These are phyloP conservation scores for Rehmannia glutinosa DNA, from an alignment of 257 asterid species.

Conservation along the genomic window DNA sequence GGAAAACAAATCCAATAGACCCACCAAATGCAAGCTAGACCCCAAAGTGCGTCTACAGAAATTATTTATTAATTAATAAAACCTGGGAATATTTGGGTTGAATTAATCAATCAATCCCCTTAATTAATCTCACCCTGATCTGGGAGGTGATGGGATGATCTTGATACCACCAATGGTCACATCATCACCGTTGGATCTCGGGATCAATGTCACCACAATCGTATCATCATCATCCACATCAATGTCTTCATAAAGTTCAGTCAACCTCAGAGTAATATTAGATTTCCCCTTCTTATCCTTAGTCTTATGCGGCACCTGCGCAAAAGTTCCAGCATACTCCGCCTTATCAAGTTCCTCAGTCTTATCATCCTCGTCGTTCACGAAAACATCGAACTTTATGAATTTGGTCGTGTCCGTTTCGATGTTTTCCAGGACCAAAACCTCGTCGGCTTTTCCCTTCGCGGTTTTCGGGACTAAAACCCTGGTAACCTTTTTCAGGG, in stretches of 20 bases:
- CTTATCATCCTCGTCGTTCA: conserved; percentile 46
- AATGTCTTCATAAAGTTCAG: conserved; percentile 32
- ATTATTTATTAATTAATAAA: too few species aligned
- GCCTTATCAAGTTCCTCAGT: conserved; percentile 35
- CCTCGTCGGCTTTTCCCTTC: conserved; percentile 34
- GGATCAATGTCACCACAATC: conserved; percentile 34
- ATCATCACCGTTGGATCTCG: conserved; percentile 25
- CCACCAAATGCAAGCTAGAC: too few species aligned
- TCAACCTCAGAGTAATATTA: conserved; percentile 18
- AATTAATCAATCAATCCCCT: neutral
- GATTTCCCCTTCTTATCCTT: conserved; percentile 17
- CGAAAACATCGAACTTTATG: conserved; percentile 42
- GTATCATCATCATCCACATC: conserved; percentile 32
- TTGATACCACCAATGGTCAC: conserved; percentile 51
- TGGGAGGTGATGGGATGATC: conserved; percentile 26
- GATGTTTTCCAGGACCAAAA: conserved; percentile 27
- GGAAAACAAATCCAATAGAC: too few species aligned
- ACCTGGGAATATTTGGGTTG: too few species aligned
- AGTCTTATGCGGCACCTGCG: conserved; percentile 48
- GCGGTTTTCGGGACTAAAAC: conserved; percentile 31
- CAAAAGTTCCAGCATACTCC: conserved; percentile 45
- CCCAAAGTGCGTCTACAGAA: too few species aligned
- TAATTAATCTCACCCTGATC: neutral
- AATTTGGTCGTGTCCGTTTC: conserved; percentile 23
- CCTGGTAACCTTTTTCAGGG: conserved; percentile 13